Percentiles rank a stretch among this genome's conserved stretches.
These are phyloP conservation scores for Paraphaeosphaeria minitans DNA, from an alignment of 2,329 filamentous ascomycete species.

Conservation along the genomic window DNA sequence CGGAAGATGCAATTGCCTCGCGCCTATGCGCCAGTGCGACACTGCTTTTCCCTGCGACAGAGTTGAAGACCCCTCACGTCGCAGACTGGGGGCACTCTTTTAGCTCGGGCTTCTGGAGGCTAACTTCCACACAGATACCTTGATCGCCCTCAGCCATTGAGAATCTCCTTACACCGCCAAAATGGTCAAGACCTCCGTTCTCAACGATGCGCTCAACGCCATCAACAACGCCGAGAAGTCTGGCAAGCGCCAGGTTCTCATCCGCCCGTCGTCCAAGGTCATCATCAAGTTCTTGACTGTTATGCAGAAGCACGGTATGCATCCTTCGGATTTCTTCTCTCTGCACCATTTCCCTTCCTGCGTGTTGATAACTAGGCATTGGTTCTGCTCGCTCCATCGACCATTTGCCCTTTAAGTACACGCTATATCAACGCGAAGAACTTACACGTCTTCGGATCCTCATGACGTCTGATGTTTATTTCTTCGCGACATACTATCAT, in stretches of 20 bases:
- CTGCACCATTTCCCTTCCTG: conserved; percentile 51
- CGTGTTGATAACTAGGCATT: conserved; percentile 99
- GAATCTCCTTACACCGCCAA: conserved; percentile 81
- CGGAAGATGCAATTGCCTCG: conserved; percentile 52
- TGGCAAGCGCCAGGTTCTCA: conserved; percentile 98
- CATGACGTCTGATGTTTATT: conserved; percentile 92
- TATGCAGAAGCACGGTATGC: conserved; percentile 99
- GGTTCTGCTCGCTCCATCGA: conserved; percentile 79
- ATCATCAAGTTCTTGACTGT: conserved; percentile 99
- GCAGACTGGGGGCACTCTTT: conserved; percentile 68
- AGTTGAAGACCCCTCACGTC: conserved; percentile 71
- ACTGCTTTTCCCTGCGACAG: conserved; percentile 57
- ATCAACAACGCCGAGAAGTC: conserved; percentile 99
- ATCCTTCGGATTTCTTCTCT: conserved; percentile 37
- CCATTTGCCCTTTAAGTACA: conserved; percentile 99
- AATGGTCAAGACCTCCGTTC: conserved; percentile 99
- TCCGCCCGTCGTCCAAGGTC: conserved; percentile 98
- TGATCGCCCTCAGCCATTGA: conserved; percentile 69
- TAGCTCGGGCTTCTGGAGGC: conserved; percentile 69
- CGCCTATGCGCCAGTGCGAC: conserved; percentile 44
- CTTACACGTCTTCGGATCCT: conserved; percentile 92
- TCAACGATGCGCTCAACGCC: conserved; percentile 96
- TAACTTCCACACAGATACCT: conserved; percentile 66
- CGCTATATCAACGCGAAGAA: conserved; percentile 94
- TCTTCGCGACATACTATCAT: conserved; percentile 76